Percentiles rank a stretch among this genome's conserved stretches.
Evolutionary conservation across 2,329 filamentous ascomycete genomes (phyloP).

Genomic region (Falciphora oryzae): DNA sequence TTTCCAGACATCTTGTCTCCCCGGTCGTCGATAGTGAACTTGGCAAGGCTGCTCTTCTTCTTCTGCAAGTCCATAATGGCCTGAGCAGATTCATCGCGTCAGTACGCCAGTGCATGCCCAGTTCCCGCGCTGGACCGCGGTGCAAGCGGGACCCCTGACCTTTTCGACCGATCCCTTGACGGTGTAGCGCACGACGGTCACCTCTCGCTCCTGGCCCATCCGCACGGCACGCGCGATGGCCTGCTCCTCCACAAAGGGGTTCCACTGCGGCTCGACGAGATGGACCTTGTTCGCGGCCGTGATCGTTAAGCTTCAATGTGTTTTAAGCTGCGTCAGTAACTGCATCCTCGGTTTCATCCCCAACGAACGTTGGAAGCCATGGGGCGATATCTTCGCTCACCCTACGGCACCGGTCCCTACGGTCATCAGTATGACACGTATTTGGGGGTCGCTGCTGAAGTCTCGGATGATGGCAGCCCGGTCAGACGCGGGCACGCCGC

Average conservation of each 20-base stretch:
- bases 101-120: neutral
- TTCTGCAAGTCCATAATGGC: conserved; percentile 4
- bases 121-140: too few species aligned
- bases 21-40: neutral
- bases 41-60: neutral
- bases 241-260: conserved; percentile 45
- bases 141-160: conserved; percentile 24
- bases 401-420: neutral
- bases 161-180: conserved; percentile 36
- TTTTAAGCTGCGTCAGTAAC: too few species aligned
- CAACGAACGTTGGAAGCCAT: too few species aligned
- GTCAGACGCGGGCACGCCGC: conserved; percentile 15
- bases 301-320: conserved; percentile 39
- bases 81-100: neutral
- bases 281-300: conserved; percentile 36
- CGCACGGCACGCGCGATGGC: conserved; percentile 43
- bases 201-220: conserved; percentile 36
- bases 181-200: conserved; percentile 39
- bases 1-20: neutral
- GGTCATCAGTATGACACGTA: neutral
- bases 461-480: neutral
- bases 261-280: conserved; percentile 50
- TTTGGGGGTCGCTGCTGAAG: neutral
- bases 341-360: too few species aligned
- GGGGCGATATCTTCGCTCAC: neutral